Percentiles rank a stretch among this genome's conserved stretches.
Evolutionary conservation across 257 asterid species (phyloP).

Genomic region (Nicotiana knightiana): DNA sequence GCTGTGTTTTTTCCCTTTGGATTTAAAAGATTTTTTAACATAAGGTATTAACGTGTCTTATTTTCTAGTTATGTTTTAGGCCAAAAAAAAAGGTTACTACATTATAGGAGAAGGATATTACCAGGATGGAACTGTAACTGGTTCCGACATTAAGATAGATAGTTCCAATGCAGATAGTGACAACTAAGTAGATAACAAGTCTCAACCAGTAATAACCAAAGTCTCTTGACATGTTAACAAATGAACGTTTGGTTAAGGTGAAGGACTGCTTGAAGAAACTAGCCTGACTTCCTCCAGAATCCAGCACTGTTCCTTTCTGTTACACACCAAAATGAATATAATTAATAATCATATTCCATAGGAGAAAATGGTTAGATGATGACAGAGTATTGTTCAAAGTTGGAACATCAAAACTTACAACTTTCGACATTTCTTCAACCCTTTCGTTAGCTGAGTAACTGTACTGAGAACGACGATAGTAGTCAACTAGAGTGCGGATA

Average conservation of each 20-base stretch:
- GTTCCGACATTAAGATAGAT: conserved; percentile 91
- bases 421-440: conserved; percentile 83
- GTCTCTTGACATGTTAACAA: conserved; percentile 95
- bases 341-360: conserved; percentile 1
- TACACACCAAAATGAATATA: not conserved
- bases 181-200: conserved; percentile 85
- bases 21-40: too few relatives aligned
- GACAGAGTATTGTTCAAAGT: not conserved
- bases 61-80: too few relatives aligned
- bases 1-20: not conserved
- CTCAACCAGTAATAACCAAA: conserved; percentile 98
- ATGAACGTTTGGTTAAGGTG: conserved; percentile 86
- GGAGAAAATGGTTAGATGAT: not conserved
- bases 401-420: conserved; percentile 44
- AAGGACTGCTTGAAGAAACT: conserved; percentile 89
- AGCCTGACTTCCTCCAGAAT: conserved; percentile 98
- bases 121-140: conserved; percentile 83
- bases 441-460: conserved; percentile 52
- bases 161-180: conserved; percentile 94
- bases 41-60: too few relatives aligned
- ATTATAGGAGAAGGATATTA: conserved; percentile 14
- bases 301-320: conserved; percentile 95
- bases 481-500: conserved; percentile 54
- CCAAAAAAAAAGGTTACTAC: too few relatives aligned
- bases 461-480: conserved; percentile 60